Base-by-base conservation (phyloP, 139 green algal genomes). In the Desmodesmus armatus region DNA sequence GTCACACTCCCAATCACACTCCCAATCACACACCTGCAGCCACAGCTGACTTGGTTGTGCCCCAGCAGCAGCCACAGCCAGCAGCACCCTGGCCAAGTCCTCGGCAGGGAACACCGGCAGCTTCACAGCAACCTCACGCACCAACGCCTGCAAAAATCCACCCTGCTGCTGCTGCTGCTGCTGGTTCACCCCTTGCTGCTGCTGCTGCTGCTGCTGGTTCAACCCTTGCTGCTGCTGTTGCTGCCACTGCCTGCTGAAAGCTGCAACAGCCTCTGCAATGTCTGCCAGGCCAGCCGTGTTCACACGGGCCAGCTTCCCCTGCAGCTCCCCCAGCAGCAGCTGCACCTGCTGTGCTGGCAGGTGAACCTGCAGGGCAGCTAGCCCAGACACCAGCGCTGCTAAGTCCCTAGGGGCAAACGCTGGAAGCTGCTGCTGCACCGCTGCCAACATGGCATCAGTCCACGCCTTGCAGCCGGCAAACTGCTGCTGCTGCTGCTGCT, bases 21-120 rank as follows among this genome's bases (percentile, higher is more conserved):
- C 19, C 53, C 19, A 65, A 19, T n/a, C n/a, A n/a, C n/a, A n/a
- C n/a, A n/a, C n/a, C n/a, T 70, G 31, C 49, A 81, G 74, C 49
- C 49, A 81, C 9, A 81, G 51, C 17, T 7, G n/a, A 15, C 71
- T 79, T 17, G 71, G 43, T 43, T 43, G 41, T 7, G 43, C 31
- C 44, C 31, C 65, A 13, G 35, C 13, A 4, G 23, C 31, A 3
- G 15, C 33, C 31, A 85, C 44, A 27, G 80, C 80, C 5, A 55
- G 33, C 66, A 85, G 66, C 80, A 86, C 41, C 5, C 41, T 27
- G 47, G 35, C 44, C 35, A 86, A 44, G 29, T 86, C 80, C 25
- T 62, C 35, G 13, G 80, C 80, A 13, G 47, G 17, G 21, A 86
- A 80, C 67, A 86, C 55, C 13, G 80, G 80, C 3, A 86, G 80